A percentile compares a stretch with the other conserved stretches of the same genome.
Evolutionary conservation across 306 rosid species (phyloP).

Genomic region (Vachellia collinsii): DNA sequence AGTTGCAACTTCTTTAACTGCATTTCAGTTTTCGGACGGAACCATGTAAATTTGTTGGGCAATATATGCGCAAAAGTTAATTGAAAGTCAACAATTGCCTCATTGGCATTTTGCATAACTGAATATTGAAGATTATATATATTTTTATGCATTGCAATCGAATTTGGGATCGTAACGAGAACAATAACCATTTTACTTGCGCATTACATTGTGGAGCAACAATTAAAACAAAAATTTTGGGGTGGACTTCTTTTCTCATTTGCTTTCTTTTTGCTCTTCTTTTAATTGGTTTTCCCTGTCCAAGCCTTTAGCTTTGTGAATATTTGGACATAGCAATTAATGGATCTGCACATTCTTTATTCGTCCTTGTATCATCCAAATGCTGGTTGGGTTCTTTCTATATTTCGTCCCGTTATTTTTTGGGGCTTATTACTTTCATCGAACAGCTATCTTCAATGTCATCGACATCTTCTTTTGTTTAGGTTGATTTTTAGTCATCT

Average conservation of each 20-base stretch:
- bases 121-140: neutral
- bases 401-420: conserved; percentile 22
- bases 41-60: conserved; percentile 3
- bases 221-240: neutral
- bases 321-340: conserved; percentile 15
- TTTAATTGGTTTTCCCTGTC: neutral
- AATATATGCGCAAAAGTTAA: neutral
- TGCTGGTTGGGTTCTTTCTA: conserved; percentile 27
- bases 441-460: neutral
- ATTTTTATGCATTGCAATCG: conserved; percentile 22
- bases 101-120: neutral
- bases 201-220: conserved; percentile 16
- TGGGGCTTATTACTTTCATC: neutral
- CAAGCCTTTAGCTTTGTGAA: conserved; percentile 27
- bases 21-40: conserved; percentile 32
- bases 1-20: conserved; percentile 8
- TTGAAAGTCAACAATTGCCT: conserved; percentile 8
- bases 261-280: conserved; percentile 15
- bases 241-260: conserved; percentile 4
- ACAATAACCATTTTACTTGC: conserved; percentile 19
- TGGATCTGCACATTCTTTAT: conserved; percentile 30
- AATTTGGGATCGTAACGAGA: conserved; percentile 20
- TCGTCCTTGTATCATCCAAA: conserved; percentile 12
- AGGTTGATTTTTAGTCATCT: neutral
- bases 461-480: neutral